Base-by-base conservation (phyloP, 176 grass and related monocot genomes). In the Carex myosuroides region DNA sequence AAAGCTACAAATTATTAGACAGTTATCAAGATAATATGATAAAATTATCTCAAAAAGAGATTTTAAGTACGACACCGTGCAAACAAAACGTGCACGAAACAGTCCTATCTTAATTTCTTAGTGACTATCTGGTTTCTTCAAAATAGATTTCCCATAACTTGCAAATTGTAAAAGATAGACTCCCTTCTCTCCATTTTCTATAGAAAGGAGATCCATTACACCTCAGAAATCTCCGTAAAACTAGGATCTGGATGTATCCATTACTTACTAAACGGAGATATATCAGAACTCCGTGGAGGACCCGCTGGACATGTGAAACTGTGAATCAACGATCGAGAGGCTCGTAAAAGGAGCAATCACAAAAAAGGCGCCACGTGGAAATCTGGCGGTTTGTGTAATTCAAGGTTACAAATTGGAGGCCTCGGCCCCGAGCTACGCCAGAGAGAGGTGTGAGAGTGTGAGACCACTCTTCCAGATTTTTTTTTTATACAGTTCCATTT, bases 381-480 rank as follows among this genome's bases (percentile, higher is more conserved):
- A 29, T 53, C 39, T 83, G 81, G 81, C 81, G 37, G 20, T 64
- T 66, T 65, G 20, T 66, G 81, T 55, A 83, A 83, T 52, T 63
- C 18, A 3, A 22, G 62, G 62, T 83, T 83, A 82, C 62, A 69
- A 68, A 83, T 69, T 53, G 44, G 41, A 66, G 26, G 22, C 61
- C 42, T 44, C 24, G 37, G 16, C 13, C 5, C 29, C 18, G 39
- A 42, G 3, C 29, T 79, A 7, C 18, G 17, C 17, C n/a, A 42
- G 1, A 81, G 58, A 20, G 58, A 20, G 44, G 30, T 41, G 39
- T 79, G 74, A 55, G 52, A 60, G 55, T 33, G 26, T 59, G 76
- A 60, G 52, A 58, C 12, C 72, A 52, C 72, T 77, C 20, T 11
- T 26, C n/a, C 24, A 26, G 44, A 77, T 54, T 77, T 77, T 60